These are phyloP conservation scores for Brassica nigra DNA, from an alignment of 345 rosid species.

Conservation along the genomic window DNA sequence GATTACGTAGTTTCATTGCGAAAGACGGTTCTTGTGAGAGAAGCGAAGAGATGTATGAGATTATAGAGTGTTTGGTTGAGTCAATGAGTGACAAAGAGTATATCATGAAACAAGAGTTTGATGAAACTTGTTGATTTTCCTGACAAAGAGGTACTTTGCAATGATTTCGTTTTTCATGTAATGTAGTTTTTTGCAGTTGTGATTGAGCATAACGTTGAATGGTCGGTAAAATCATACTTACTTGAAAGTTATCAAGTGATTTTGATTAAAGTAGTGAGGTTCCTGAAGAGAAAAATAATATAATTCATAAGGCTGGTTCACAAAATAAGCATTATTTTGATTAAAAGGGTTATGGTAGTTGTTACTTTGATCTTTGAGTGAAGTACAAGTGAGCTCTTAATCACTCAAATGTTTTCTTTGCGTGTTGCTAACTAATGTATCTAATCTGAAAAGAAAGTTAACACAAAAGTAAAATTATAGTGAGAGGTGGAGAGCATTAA, in stretches of 20 bases:
- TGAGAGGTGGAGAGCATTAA: conserved; percentile 26
- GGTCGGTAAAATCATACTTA: not conserved
- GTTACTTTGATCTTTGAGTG: conserved; percentile 2
- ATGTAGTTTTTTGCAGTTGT: not conserved
- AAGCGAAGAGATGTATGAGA: conserved; percentile 44
- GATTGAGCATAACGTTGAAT: conserved; percentile 4
- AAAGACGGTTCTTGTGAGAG: conserved; percentile 50
- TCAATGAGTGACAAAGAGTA: conserved; percentile 53
- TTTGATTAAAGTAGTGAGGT: conserved; percentile 25
- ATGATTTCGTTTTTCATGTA: not conserved
- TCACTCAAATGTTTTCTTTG: not conserved
- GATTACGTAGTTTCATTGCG: conserved; percentile 51
- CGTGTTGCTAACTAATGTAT: not conserved
- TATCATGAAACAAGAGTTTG: conserved; percentile 38
- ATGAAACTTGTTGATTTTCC: conserved; percentile 31
- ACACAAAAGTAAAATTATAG: not conserved
- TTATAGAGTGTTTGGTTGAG: conserved; percentile 52
- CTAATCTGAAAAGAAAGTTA: not conserved
- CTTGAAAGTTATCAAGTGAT: conserved; percentile 17
- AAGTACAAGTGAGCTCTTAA: conserved; percentile 16
- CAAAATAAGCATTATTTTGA: conserved; percentile 1
- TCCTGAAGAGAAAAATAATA: not conserved
- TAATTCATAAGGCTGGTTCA: conserved; percentile 18
- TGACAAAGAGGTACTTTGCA: not conserved
- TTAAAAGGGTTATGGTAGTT: not conserved